phyloP scores from a whole-genome alignment of 139 green algal species.

The Deuterostichococcus epilithicus region DNA sequence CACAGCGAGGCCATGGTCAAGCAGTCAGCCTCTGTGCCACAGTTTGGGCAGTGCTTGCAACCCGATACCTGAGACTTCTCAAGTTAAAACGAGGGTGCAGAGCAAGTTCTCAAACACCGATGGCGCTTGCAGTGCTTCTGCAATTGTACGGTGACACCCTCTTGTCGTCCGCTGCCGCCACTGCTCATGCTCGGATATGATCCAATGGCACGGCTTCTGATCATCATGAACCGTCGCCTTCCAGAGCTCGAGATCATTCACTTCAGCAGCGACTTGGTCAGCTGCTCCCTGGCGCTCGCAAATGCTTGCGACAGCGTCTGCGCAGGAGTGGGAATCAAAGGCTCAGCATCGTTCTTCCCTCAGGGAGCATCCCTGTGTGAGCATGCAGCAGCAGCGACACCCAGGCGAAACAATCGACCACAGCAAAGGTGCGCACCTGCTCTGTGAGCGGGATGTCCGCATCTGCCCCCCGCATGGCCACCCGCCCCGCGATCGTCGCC shows the following conservation, averaged over 20 bases:
- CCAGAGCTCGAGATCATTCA: conserved; percentile 14
- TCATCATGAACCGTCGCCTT: background rate
- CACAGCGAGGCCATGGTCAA: too few species aligned
- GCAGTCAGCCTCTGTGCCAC: too few species aligned
- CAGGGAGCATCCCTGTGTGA: background rate
- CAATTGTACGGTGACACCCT: too few species aligned
- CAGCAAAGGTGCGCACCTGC: conserved; percentile 44
- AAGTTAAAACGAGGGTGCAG: too few species aligned
- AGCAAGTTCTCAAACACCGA: too few species aligned
- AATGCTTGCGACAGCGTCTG: conserved; percentile 87
- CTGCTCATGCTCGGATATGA: too few species aligned
- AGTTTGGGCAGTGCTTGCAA: too few species aligned
- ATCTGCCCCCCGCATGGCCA: conserved; percentile 89
- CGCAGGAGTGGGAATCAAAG: conserved; percentile 7
- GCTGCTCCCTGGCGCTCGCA: conserved; percentile 83
- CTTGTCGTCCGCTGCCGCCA: too few species aligned
- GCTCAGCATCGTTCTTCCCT: background rate
- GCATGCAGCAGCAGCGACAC: background rate
- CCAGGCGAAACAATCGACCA: background rate
- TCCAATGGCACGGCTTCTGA: too few species aligned
- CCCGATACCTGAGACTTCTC: too few species aligned
- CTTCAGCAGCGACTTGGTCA: conserved; percentile 81
- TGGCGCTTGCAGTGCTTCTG: too few species aligned
- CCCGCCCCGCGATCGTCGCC: conserved; percentile 77
- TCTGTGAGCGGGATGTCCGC: conserved; percentile 75